Evolutionary conservation across 164 flowering plant species (phyloP), one percentile per base, ranked within the genome.

Genomic region (Aristolochia fimbriata): DNA sequence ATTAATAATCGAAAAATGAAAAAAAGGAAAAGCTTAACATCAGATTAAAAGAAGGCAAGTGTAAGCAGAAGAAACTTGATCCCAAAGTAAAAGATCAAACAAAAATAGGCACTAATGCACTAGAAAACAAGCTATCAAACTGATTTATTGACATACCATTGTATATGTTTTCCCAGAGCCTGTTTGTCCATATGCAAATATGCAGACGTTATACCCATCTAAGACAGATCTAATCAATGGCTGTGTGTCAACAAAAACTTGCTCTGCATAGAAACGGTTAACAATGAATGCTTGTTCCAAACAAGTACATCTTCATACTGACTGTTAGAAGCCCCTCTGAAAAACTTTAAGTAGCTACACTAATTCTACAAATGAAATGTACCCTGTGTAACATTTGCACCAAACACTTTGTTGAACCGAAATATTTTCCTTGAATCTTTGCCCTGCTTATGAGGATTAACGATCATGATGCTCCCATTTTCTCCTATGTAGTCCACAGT

Each of bases 141-240:
- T 37, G 43, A 10, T 10, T 6, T 85, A 37, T 10, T 37, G 43
- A 10, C 43, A 4, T 86, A 91, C 98, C 98, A 92, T 92, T 51
- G 98, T 92, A 65, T 83, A 85, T 20, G 98, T 92, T 74, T 92
- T 92, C 57, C 96, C 98, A 14, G 98, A 92, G 68, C 98, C 98
- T 17, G 98, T 92, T 64, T 92, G 96, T 27, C 98, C 98, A 70
- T 92, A 92, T 58, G 98, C 96, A 71, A 92, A 92, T 21, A 92
- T 89, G 74, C 98, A 92, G 43, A 81, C 95, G 70, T 91, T 91
- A 68, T 45, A 91, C 52, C 97, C 97, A 76, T 91, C 97, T 6
- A 91, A 70, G 65, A 85, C 90, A 59, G 97, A 86, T 65, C 92
- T 79, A 41, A 91, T 62, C 66, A 91, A 49, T n/a, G 92, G 88